Evolutionary conservation across 331 rosid species (phyloP).

Genomic region (Spiraea crenata): DNA sequence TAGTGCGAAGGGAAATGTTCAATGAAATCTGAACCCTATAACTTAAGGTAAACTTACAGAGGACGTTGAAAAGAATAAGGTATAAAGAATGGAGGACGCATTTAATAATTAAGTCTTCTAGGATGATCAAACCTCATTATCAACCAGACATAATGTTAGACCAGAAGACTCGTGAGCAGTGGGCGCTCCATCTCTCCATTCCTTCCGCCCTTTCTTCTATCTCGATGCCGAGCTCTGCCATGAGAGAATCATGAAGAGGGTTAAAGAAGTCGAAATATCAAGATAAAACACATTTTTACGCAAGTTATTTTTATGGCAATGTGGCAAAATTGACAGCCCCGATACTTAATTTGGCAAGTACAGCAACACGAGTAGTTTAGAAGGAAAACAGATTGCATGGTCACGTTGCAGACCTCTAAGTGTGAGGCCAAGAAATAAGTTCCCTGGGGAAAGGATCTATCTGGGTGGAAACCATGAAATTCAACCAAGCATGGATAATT

Average conservation of each 20-base stretch:
- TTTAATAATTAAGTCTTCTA: slow-evolving; percentile 26
- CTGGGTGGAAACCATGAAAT: neutral
- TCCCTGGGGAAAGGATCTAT: neutral
- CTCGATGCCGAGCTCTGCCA: slow-evolving; percentile 46
- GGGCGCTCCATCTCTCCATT: slow-evolving; percentile 59
- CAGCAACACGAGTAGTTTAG: neutral
- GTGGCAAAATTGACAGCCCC: neutral
- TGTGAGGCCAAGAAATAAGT: neutral
- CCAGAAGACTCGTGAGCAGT: slow-evolving; percentile 62
- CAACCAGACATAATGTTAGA: slow-evolving; percentile 31
- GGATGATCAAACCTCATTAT: slow-evolving; percentile 24
- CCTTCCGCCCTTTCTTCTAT: slow-evolving; percentile 36
- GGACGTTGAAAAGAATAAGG: neutral
- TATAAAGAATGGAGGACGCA: neutral
- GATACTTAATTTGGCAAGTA: neutral
- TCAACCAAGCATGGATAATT: neutral
- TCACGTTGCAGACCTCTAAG: slow-evolving; percentile 1
- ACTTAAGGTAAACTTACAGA: slow-evolving; percentile 2
- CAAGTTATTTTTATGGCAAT: neutral
- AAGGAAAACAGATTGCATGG: neutral
- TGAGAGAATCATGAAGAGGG: slow-evolving; percentile 18
- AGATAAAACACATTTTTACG: neutral
- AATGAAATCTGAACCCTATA: slow-evolving; percentile 13
- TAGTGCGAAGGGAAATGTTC: neutral
- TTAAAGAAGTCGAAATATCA: slow-evolving; percentile 9